Evolutionary conservation across 2,329 filamentous ascomycete species (phyloP).

Genomic region (Aspergillus ibericus): DNA sequence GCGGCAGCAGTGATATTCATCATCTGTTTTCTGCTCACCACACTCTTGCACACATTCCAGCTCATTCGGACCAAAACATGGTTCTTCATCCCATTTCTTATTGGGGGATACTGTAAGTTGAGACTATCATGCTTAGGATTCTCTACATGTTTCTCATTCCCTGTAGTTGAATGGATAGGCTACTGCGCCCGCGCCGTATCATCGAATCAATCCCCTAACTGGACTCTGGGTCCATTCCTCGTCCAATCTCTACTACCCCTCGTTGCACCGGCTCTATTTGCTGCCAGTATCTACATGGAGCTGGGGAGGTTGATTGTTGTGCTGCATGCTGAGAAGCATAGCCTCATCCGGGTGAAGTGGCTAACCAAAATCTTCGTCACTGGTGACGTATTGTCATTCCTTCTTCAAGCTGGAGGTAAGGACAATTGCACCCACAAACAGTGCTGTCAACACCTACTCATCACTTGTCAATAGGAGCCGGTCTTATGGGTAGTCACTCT

Average conservation of each 20-base stretch:
- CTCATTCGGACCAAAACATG: slow-evolving; percentile 16
- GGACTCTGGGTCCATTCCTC: slow-evolving; percentile 21
- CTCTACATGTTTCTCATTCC: background rate
- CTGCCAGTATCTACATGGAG: slow-evolving; percentile 27
- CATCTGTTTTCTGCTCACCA: slow-evolving; percentile 11
- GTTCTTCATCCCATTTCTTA: slow-evolving; percentile 17
- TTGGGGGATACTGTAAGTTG: slow-evolving; percentile 16
- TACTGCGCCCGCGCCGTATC: slow-evolving; percentile 10
- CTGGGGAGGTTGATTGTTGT: slow-evolving; percentile 21
- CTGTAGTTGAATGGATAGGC: slow-evolving; percentile 7
- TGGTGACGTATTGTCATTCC: slow-evolving; percentile 26
- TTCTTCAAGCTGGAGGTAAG: slow-evolving; percentile 26
- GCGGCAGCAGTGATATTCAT: slow-evolving; percentile 20
- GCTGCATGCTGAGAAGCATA: slow-evolving; percentile 17
- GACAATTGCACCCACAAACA: background rate
- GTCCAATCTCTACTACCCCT: slow-evolving; percentile 22
- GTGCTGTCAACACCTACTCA: background rate
- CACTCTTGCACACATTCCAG: slow-evolving; percentile 13
- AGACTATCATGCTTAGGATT: background rate
- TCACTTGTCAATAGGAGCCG: background rate
- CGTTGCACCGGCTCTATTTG: slow-evolving; percentile 24
- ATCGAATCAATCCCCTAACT: slow-evolving; percentile 19
- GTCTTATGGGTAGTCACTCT: background rate
- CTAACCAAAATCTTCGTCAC: slow-evolving; percentile 29
- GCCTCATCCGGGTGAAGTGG: slow-evolving; percentile 21